Base-by-base conservation (phyloP, 176 grass and related monocot species). In the Cocos nucifera region DNA sequence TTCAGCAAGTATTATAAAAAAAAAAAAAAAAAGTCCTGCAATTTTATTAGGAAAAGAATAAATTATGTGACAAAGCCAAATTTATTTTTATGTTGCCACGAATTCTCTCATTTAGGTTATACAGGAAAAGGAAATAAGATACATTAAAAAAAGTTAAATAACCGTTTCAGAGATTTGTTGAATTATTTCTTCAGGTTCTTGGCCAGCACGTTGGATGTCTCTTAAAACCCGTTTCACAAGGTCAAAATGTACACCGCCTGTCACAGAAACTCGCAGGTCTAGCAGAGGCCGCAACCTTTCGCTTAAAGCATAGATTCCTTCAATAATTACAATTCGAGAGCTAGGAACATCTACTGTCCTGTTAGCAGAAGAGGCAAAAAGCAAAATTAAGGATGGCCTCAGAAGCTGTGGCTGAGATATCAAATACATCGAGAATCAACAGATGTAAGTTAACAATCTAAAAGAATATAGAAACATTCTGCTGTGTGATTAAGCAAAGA, bases 161-260 rank as follows among this genome's bases (percentile, higher is more conserved):
- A 93, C 94, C 82, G 85, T 98, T 80, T 93, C 88, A 55, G 88
- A 98, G 62, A 98, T 98, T 70, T 93, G 85, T 69, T 93, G 88
- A 64, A 98, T 98, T 63, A 98, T 98, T 78, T 98, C 88, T 72
- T 98, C 85, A 66, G 94, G 94, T 67, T 98, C 88, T 76, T 98
- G 85, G 21, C 88, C 88, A 76, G 84, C 88, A 80, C 94, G 78
- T 30, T 93, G 94, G 80, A 98, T 93, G 61, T 98, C 94, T 75
- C 94, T 83, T 71, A 98, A 64, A 65, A 98, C 94, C 57, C 94
- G 85, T 77, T 98, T 98, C 68, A 98, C 88, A 72, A 98, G 74
- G 74, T 98, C 94, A 81, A 98, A 93, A 75, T 98, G 94, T 53
- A 98, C 94, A 72, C 88, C 94, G 61, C 94, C 88, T 75, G 94